Conservation (phyloP, 352 stramenopile genomes). For the Globisporangium nunn region DNA sequence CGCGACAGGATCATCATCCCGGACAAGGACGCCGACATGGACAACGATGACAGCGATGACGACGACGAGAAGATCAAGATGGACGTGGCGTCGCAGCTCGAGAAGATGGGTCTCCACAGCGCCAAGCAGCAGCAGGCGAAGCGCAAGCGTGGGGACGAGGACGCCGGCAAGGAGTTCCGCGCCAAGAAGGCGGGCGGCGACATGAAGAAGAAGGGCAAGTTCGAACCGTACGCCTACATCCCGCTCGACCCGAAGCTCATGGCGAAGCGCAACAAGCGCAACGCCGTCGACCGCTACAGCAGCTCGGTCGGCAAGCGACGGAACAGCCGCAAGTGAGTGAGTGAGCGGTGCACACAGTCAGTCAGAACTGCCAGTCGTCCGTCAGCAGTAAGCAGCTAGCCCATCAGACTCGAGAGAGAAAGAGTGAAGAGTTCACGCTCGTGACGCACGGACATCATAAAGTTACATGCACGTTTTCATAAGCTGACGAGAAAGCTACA, state of each 20-base stretch:
- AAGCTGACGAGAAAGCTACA: not conserved
- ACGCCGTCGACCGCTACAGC: slow-evolving; percentile 69
- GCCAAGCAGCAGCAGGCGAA: slow-evolving; percentile 23
- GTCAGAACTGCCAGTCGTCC: not conserved
- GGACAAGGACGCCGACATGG: slow-evolving; percentile 45
- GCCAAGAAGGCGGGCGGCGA: slow-evolving; percentile 95
- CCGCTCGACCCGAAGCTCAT: slow-evolving; percentile 94
- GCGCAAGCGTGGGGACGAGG: slow-evolving; percentile 62
- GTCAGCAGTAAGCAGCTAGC: not conserved
- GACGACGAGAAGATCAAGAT: slow-evolving; percentile 80
- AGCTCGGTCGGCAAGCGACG: slow-evolving; percentile 74
- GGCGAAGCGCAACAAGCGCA: slow-evolving; percentile 84
- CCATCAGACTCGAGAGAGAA: too few relatives aligned
- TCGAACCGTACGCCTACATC: slow-evolving; percentile 97
- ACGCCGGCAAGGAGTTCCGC: slow-evolving; percentile 88
- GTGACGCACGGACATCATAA: slow-evolving; percentile 1
- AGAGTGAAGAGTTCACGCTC: too few relatives aligned
- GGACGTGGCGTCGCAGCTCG: slow-evolving; percentile 70
- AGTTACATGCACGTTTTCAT: slow-evolving; percentile 6
- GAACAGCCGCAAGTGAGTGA: slow-evolving; percentile 30
- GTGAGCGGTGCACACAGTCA: not conserved
- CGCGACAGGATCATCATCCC: slow-evolving; percentile 53
- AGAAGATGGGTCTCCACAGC: slow-evolving; percentile 75
- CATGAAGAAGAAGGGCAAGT: slow-evolving; percentile 95
- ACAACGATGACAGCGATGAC: slow-evolving; percentile 56